Evolutionary conservation across 805 yeast genomes (phyloP), one percentile per base, ranked within the genome.

Genomic region (Yamadazyma sp.): DNA sequence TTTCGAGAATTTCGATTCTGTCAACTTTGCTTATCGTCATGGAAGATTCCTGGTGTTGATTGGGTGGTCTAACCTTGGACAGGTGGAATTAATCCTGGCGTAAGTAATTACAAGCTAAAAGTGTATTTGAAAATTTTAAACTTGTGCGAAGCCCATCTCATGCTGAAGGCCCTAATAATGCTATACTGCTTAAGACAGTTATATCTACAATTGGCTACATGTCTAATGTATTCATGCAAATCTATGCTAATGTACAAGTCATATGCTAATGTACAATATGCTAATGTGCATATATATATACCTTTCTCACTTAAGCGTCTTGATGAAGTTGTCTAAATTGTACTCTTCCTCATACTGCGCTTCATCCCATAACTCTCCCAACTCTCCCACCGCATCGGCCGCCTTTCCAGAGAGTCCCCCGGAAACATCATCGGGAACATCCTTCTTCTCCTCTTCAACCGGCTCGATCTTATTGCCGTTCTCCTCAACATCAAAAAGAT

Each of bases 311-410:
- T 38, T 26, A 16, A 87, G 73, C 18, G 84, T 83, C 66, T 85
- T 85, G 62, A 93, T 91, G 60, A 93, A 93, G 37, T 84, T 79
- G 60, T 91, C 97, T 63, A 93, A 77, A 54, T 93, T 87, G 62
- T 93, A 93, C 67, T 93, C 99, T 55, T 93, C 99, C 47, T 90
- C 96, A 54, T 93, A 93, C 61, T 93, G 97, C 22, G 85, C 74
- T 52, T 87, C 93, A 57, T 93, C 98, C 99, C 99, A 93, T 40
- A 93, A 71, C 52, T 90, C 97, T 7, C 86, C 91, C 47, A 93
- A 70, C 48, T 87, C 96, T 18, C 90, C 91, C 30, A 87, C 80
- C 0, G 93, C 91, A 28, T 84, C 88, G 24, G 85, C 84, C 4
- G 95, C 95, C 59, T 83, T 82, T 31, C 87, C 88, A 9, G 69